A percentile compares a stretch with the other conserved stretches of the same genome.
Conservation (phyloP, 345 rosid species). For the Raphanus raphanistrum region DNA sequence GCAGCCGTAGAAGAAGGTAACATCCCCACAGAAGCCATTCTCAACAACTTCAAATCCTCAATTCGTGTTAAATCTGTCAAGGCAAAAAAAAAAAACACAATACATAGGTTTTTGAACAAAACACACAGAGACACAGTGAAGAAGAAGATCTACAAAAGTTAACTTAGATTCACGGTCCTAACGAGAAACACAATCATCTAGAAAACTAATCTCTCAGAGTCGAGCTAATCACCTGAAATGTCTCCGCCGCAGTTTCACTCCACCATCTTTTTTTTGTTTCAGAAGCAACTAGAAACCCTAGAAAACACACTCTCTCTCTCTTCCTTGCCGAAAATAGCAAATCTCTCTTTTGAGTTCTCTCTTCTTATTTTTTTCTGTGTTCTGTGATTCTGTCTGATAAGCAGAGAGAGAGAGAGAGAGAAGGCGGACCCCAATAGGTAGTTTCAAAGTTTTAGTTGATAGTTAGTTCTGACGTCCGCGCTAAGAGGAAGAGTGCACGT, state of each 20-base stretch:
- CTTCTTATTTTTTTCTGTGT: background rate
- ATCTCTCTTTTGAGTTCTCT: slow-evolving; percentile 21
- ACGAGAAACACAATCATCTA: background rate
- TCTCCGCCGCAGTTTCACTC: slow-evolving; percentile 16
- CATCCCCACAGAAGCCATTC: slow-evolving; percentile 40
- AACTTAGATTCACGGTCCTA: background rate
- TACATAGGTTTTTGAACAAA: background rate
- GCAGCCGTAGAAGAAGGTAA: slow-evolving; percentile 27
- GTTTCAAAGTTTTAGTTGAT: slow-evolving; percentile 47
- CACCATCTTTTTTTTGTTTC: background rate
- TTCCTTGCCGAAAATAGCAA: slow-evolving; percentile 22
- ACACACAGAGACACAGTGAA: background rate
- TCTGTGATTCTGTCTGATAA: background rate
- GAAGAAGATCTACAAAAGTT: background rate
- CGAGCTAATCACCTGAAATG: slow-evolving; percentile 21
- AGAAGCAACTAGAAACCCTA: slow-evolving; percentile 27
- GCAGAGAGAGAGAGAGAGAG: slow-evolving; percentile 1
- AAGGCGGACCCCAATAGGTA: slow-evolving; percentile 43
- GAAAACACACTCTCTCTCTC: slow-evolving; percentile 23
- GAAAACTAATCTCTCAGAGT: background rate
- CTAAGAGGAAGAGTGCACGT: slow-evolving; percentile 16
- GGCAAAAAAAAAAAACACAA: slow-evolving; percentile 11
- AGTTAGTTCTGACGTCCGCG: slow-evolving; percentile 55
- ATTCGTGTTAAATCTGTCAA: slow-evolving; percentile 18
- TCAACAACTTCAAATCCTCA: background rate